Base-by-base conservation (phyloP, 2,329 filamentous ascomycete genomes). In the Dendryphion nanum region DNA sequence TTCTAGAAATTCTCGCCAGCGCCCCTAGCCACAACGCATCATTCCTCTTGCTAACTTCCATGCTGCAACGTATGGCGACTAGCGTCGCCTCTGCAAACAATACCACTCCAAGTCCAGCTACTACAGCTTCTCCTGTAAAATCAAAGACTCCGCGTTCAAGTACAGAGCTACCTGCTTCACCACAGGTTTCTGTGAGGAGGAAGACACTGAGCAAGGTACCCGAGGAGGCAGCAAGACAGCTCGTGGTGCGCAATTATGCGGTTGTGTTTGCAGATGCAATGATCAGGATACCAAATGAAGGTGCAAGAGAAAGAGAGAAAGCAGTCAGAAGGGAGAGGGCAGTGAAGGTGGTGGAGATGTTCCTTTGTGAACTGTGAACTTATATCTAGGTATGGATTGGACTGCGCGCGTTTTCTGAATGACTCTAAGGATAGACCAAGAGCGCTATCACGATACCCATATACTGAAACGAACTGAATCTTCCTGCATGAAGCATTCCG, bases 11-110 rank as follows among this genome's bases (percentile, higher is more conserved):
- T 2, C 75, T 96, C 2, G 72, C 77, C 2, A 76, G 80, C 0
- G 86, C 57, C 1, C 59, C 89, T 0, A 83, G 84, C 34, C 85
- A 95, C 66, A 93, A 89, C 58, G 90, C 95, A 38, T 85, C 86
- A 0, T 95, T 96, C 56, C 86, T 95, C 2, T 89, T 96, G 48
- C 70, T 96, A 13, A 88, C 85, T 0, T 82, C 86, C 6, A 90
- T 89, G 66, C 74, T 96, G 8, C 74, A 75, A 16, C 73, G 76
- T 8, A 73, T 85, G 24, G 67, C 74, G 18, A 70, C 71, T 21
- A 80, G 84, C 52, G 64, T 82, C 5, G 45, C 54, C 18, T 50
- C 49, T 4, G 50, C 49, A 38, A 41, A 55, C 5, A 50, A 53
- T 1, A 26, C 23, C 10, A 10, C 23, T n/a, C n/a, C 23, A n/a